Base-by-base conservation (phyloP, 257 asterid species). In the Rehmannia glutinosa region DNA sequence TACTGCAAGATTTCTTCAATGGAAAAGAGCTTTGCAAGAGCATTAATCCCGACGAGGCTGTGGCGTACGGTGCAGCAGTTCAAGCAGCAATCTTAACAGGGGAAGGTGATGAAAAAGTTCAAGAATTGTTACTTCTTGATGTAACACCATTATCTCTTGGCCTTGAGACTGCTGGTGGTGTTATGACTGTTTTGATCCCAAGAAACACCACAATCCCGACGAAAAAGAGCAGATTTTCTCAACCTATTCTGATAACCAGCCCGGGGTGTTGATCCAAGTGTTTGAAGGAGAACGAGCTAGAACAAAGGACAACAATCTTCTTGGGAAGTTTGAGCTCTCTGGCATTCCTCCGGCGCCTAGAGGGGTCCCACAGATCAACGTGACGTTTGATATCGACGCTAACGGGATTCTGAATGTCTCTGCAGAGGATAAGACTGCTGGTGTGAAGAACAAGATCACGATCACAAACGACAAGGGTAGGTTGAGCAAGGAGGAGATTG, bases 321-420 rank as follows among this genome's bases (percentile, higher is more conserved):
- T 83, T 5, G 88, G 88, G 0, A 80, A 83, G 33, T 83, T 83
- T 83, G 19, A n/a, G n/a, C n/a, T n/a, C n/a, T 25, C 79, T 0
- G 89, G 89, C 0, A 83, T 83, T 10, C 89, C 89, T 2, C 89
- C 89, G 5, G 89, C 89, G 1, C 89, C 86, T 0, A 65, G 89
- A 27, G 89, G 89, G 0, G 83, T 83, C 5, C 89, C 89, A 1
- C 89, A 83, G 69, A 58, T 83, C 70, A 83, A 73, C 10, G 89
- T 83, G 38, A 71, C 73, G 2, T 83, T 83, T 8, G 88, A 80
- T 52, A 83, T 80, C 6, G 88, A 83, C 3, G 88, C 86, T 0
- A 83, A 83, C 6, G 89, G 89, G 0, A 83, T 83, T 1, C 35
- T 83, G 28, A 76, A 83, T 8, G 89, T 83, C 47, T 23, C 17